Percentiles rank a stretch among this genome's conserved stretches.
Evolutionary conservation across 1,284 basidiomycete genomes (phyloP).

Genomic region (Cutaneotrichosporon spelunceum): DNA sequence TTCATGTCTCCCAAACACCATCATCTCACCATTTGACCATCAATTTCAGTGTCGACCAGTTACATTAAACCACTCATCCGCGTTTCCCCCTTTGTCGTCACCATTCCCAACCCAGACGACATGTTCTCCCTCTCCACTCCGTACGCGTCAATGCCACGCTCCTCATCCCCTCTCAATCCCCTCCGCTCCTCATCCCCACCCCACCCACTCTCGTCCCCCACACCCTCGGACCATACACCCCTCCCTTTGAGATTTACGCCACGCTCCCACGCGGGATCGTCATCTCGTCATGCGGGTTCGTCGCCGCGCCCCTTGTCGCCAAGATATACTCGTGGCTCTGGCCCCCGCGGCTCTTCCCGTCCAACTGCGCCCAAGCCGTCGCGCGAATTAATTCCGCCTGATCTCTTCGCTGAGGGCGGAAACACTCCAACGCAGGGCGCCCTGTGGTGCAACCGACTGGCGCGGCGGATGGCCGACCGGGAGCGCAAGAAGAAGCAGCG

Average conservation of each 20-base stretch:
- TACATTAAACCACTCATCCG: background rate
- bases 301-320: conserved; percentile 18
- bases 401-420: conserved; percentile 33
- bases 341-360: conserved; percentile 7
- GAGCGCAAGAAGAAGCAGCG: conserved; percentile 31
- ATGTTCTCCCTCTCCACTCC: conserved; percentile 21
- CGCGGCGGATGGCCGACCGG: conserved; percentile 35
- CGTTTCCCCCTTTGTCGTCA: background rate
- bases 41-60: background rate
- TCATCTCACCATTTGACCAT: background rate
- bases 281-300: conserved; percentile 11
- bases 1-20: conserved; percentile 2
- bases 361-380: conserved; percentile 4
- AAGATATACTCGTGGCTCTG: conserved; percentile 19
- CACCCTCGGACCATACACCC: conserved; percentile 13
- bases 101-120: background rate
- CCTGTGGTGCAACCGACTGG: conserved; percentile 41
- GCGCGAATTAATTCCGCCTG: conserved; percentile 13
- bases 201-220: conserved; percentile 27
- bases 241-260: conserved; percentile 5
- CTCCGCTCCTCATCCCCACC: conserved; percentile 27
- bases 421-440: conserved; percentile 40
- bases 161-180: conserved; percentile 44
- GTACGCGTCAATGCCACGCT: conserved; percentile 16
- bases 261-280: conserved; percentile 6